Base-by-base conservation (phyloP, 768 basidiomycete species). In the Tricholoma flavovirens region DNA sequence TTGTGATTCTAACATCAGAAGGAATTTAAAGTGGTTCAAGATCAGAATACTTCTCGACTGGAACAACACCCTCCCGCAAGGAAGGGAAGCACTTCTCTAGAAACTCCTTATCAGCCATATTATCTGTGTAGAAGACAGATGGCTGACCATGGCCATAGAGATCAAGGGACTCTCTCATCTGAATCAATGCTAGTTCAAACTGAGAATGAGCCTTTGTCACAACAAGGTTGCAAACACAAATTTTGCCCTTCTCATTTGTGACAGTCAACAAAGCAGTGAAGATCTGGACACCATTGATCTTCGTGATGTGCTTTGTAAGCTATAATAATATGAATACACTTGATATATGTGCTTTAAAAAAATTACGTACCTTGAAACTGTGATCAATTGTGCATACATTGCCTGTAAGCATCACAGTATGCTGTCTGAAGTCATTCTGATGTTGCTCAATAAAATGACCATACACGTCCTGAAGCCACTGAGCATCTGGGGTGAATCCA, bases 181-280 rank as follows among this genome's bases (percentile, higher is more conserved):
- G 9, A 5, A 30, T 30, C 30, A 75, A 59, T 0, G 67, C 67
- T 1, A 60, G 56, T 29, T 66, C 65, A 45, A 62, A 70, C 30
- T 73, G 66, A 0, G 61, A 56, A 33, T 74, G 72, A 0, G 69
- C 60, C 53, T 72, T 75, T 0, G 71, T 73, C 2, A 68, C 60
- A 14, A 64, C 65, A 11, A 72, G 56, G 12, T 51, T 59, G n/a
- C 58, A 61, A 2, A 60, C 55, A 1, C 64, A 54, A 26, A 68
- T 62, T 49, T 73, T 62, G 2, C 59, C 65, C 21, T 64, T 62
- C 52, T 71, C 57, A 49, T 73, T 73, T 8, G 64, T 65, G 6
- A 63, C 53, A 5, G 66, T 67, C 29, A 65, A 60, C 3, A 70
- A 43, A 6, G 59, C 66, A 17, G 57, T 57, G 51, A 71, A 72